Conservation (phyloP, 768 basidiomycete genomes). For the Porphyrellus cyaneotinctus region DNA sequence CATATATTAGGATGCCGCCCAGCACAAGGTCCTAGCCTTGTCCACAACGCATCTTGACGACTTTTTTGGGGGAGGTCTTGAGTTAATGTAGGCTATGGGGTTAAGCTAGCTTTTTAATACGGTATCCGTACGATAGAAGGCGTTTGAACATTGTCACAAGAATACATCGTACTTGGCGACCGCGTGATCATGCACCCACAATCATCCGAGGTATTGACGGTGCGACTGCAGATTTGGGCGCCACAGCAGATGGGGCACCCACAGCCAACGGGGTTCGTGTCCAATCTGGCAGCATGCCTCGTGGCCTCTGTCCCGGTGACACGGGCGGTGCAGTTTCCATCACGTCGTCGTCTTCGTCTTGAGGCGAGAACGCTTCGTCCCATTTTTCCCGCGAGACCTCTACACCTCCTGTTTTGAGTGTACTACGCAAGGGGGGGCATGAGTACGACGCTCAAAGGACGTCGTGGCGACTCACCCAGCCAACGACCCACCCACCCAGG, state of each 20-base stretch:
- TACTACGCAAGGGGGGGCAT: slow-evolving; percentile 36
- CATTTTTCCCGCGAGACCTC: slow-evolving; percentile 83
- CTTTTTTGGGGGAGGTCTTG: background rate
- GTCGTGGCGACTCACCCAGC: slow-evolving; percentile 62
- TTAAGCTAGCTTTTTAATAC: slow-evolving; percentile 10
- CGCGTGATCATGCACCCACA: slow-evolving; percentile 33
- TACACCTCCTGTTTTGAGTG: slow-evolving; percentile 80
- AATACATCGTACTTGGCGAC: slow-evolving; percentile 1
- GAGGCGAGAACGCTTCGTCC: slow-evolving; percentile 60
- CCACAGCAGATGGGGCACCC: slow-evolving; percentile 60
- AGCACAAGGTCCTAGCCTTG: too few species aligned
- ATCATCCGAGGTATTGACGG: slow-evolving; percentile 21
- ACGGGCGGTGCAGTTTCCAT: slow-evolving; percentile 13
- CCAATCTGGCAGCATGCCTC: slow-evolving; percentile 74
- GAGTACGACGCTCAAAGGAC: background rate
- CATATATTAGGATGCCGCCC: too few species aligned
- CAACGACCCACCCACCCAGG: slow-evolving; percentile 92
- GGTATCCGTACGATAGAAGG: slow-evolving; percentile 6
- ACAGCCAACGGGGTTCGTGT: slow-evolving; percentile 57
- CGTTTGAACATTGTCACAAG: background rate
- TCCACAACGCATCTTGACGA: background rate
- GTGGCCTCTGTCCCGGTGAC: slow-evolving; percentile 28
- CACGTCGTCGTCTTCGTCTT: slow-evolving; percentile 40
- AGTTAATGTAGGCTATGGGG: slow-evolving; percentile 3
- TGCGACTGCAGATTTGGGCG: slow-evolving; percentile 7